Percentiles rank a stretch among this genome's conserved stretches.
Conservation (phyloP, 2,329 filamentous ascomycete species). For the Hypoxylon sp. region DNA sequence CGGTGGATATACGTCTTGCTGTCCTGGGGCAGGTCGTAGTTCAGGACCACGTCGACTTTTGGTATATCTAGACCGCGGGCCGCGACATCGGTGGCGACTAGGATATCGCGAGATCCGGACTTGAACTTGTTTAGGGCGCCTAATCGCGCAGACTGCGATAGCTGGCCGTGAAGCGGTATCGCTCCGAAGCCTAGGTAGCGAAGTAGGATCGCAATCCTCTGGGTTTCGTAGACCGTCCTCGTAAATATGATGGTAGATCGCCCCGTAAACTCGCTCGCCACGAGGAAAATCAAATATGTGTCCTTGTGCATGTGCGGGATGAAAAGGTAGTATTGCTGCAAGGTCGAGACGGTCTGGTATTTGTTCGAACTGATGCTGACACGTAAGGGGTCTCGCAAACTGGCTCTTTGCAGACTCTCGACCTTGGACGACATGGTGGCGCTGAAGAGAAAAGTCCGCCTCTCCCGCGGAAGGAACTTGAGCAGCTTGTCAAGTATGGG, state of each 20-base stretch:
- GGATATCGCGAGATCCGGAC: conserved; percentile 80
- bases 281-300: conserved; percentile 84
- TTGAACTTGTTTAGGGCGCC: conserved; percentile 93
- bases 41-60: conserved; percentile 87
- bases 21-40: conserved; percentile 85
- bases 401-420: conserved; percentile 90
- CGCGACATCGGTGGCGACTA: conserved; percentile 94
- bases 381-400: conserved; percentile 83
- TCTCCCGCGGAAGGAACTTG: conserved; percentile 83
- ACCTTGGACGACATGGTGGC: conserved; percentile 96
- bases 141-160: conserved; percentile 87
- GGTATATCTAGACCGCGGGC: conserved; percentile 93
- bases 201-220: conserved; percentile 84
- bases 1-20: conserved; percentile 93
- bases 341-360: conserved; percentile 90
- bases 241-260: conserved; percentile 91
- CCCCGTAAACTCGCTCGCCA: conserved; percentile 84
- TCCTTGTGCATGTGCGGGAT: conserved; percentile 91
- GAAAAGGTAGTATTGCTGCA: conserved; percentile 88
- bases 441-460: conserved; percentile 89
- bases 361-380: conserved; percentile 85
- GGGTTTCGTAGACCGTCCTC: conserved; percentile 89
- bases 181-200: conserved; percentile 88
- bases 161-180: conserved; percentile 89
- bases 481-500: conserved; percentile 93